A percentile compares a stretch with the other conserved stretches of the same genome.
phyloP scores from a whole-genome alignment of 2,329 filamentous ascomycete genomes.

The Cercospora zeina region DNA sequence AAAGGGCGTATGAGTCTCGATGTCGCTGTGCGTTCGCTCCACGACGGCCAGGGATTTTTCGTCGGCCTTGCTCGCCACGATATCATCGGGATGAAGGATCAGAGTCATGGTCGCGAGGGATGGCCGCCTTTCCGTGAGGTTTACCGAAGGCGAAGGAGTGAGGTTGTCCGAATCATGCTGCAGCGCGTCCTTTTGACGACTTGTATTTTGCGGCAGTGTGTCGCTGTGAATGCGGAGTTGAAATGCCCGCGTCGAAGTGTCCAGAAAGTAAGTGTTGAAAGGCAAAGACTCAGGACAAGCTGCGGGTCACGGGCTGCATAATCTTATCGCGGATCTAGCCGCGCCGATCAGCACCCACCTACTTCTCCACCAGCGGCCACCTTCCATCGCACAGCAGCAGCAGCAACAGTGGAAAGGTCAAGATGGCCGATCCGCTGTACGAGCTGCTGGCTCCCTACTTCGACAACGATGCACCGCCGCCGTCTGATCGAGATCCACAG shows the following conservation, averaged over 20 bases:
- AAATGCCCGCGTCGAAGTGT: background rate
- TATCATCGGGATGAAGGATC: slow-evolving; percentile 34
- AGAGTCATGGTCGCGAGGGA: slow-evolving; percentile 24
- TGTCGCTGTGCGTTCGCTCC: slow-evolving; percentile 46
- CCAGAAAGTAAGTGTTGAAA: slow-evolving; percentile 12
- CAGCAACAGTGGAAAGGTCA: slow-evolving; percentile 2
- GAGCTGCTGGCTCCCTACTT: slow-evolving; percentile 69
- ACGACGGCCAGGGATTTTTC: slow-evolving; percentile 45
- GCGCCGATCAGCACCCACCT: background rate
- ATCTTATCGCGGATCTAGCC: slow-evolving; percentile 5
- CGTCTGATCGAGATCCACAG: slow-evolving; percentile 51
- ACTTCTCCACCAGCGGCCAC: background rate
- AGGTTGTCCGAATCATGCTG: background rate
- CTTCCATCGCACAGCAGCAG: background rate
- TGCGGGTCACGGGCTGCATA: background rate
- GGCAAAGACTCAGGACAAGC: background rate
- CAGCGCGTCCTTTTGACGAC: background rate
- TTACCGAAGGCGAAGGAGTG: background rate
- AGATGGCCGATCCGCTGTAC: slow-evolving; percentile 63
- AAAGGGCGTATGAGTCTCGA: slow-evolving; percentile 50
- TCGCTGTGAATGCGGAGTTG: background rate
- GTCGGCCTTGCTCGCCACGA: slow-evolving; percentile 32
- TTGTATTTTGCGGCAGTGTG: background rate
- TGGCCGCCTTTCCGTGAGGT: background rate
- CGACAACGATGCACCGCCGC: slow-evolving; percentile 46